These are phyloP conservation scores for Hyphodiscus sp. DNA, from an alignment of 2,329 filamentous ascomycete species.

Conservation along the genomic window DNA sequence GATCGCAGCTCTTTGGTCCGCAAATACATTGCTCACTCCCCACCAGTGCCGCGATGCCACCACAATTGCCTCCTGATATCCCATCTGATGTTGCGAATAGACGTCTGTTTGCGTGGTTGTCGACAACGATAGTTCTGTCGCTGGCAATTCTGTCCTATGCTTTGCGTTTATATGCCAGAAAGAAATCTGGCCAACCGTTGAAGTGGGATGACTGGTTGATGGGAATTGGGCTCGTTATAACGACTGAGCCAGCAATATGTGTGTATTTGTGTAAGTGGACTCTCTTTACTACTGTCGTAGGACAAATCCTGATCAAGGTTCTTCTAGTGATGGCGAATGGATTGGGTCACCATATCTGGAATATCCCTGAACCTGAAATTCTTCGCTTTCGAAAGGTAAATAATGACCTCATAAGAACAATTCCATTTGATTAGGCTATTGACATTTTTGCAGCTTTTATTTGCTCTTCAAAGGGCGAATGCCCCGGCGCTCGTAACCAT, in stretches of 20 bases:
- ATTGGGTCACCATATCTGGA: constrained; percentile 4
- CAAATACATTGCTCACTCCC: no score
- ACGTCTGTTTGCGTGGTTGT: not conserved
- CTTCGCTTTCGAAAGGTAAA: constrained; percentile 1
- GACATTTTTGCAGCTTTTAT: not conserved
- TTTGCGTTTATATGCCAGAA: constrained; percentile 1
- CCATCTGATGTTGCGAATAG: constrained; percentile 3
- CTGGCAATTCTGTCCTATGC: not conserved
- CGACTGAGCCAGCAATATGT: constrained; percentile 2
- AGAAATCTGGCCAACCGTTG: constrained; percentile 1
- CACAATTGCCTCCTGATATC: not conserved
- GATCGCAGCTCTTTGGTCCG: no score
- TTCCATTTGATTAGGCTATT: not conserved
- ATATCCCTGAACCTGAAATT: not conserved
- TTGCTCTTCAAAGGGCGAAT: constrained; percentile 5
- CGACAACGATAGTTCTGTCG: not conserved
- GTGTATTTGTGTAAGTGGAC: constrained; percentile 2
- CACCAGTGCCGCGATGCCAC: no score
- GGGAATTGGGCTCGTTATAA: constrained; percentile 5
- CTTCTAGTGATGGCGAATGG: constrained; percentile 1
- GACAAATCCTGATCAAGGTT: not conserved
- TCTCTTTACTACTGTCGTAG: no score
- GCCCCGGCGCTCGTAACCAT: constrained; percentile 9
- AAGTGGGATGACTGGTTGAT: constrained; percentile 6
- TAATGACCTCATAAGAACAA: not conserved